Base-by-base conservation (phyloP, 1,139 yeast species). In the Saccharomycopsis phalli region DNA sequence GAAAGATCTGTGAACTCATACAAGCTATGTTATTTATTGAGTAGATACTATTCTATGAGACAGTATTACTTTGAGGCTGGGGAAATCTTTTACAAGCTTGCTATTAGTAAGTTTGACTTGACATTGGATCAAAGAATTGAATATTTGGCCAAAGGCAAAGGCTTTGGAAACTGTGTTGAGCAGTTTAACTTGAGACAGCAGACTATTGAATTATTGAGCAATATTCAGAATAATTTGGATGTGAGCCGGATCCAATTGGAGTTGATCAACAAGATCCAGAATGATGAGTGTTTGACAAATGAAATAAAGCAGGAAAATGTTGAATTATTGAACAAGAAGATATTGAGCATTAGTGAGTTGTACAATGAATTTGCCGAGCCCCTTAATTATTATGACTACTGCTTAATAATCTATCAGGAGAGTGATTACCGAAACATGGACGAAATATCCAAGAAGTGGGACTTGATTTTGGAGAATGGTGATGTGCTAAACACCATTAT, bases 171-270 rank as follows among this genome's bases (percentile, higher is more conserved):
- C 53, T 81, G 94, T 58, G 77, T 76, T 23, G 78, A 91, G 49
- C 81, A 93, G 18, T 87, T 93, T 25, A 75, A 71, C 46, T 69
- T 79, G 52, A 71, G 93, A 50, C 94, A 81, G 53, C 74, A 76
- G 49, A 79, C 84, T 73, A 74, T 79, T 25, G 79, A 76, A 52
- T 66, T 91, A 44, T 71, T 86, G 1, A 68, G 76, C 8, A 66
- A 71, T 49, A 81, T 88, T 27, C 81, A 78, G 50, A 95, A 88
- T 55, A 71, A 82, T 40, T 74, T 88, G 53, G 94, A 84, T 39
- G 93, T 91, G 33, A 93, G 96, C 3, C 77, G 80, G 50, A 70
- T 91, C 38, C 98, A 91, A 60, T 82, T 86, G 56, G 97, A 88
- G 53, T 60, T 88, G 25, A 62, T 86, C 42, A 59, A 71, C 3